phyloP scores from a whole-genome alignment of 2,329 filamentous ascomycete genomes.

The Acephala macrosclerotiorum region DNA sequence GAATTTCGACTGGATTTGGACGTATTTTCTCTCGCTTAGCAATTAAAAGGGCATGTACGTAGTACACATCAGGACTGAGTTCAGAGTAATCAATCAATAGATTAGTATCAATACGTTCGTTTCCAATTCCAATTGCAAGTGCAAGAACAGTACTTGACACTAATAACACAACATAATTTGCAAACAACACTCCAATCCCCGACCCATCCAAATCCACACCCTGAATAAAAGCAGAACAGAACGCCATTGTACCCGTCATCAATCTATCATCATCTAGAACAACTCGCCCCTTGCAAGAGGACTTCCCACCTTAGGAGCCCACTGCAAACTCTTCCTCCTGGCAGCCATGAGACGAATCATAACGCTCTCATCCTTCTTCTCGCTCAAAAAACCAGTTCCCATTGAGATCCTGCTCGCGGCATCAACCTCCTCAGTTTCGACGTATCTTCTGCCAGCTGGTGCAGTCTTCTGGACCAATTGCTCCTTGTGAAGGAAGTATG shows the following conservation, averaged over 20 bases:
- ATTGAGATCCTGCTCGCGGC: slow-evolving; percentile 10
- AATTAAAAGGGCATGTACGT: neutral
- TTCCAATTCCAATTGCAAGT: neutral
- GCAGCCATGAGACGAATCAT: slow-evolving; percentile 67
- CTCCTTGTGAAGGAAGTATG: slow-evolving; percentile 43
- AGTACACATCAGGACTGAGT: neutral
- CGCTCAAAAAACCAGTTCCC: slow-evolving; percentile 52
- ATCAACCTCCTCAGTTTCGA: slow-evolving; percentile 30
- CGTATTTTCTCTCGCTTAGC: no score
- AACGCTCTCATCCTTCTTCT: slow-evolving; percentile 58
- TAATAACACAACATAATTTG: neutral
- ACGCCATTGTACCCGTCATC: neutral
- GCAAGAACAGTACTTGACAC: neutral
- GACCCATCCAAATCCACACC: neutral
- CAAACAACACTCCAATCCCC: slow-evolving; percentile 8
- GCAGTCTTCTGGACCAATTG: slow-evolving; percentile 43
- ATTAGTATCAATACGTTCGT: neutral
- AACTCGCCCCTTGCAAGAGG: slow-evolving; percentile 62
- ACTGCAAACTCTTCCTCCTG: slow-evolving; percentile 78
- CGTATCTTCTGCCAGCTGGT: slow-evolving; percentile 39
- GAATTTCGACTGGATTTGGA: no score
- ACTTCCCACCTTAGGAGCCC: slow-evolving; percentile 77
- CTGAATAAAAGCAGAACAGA: neutral
- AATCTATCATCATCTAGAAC: slow-evolving; percentile 7
- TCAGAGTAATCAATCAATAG: neutral